Conservation (phyloP, 768 basidiomycete species). For the Russula emetica region DNA sequence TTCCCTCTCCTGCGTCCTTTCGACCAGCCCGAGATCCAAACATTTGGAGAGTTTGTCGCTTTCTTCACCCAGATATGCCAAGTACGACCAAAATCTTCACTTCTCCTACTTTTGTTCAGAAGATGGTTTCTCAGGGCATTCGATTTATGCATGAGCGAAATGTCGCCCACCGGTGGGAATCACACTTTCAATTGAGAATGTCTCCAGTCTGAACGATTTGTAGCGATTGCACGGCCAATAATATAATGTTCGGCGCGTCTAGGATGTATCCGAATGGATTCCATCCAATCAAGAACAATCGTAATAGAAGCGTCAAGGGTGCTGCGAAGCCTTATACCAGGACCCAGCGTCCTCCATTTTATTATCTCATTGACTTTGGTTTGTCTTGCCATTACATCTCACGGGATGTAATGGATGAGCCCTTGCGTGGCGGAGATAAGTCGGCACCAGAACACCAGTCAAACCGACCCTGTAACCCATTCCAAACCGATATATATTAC, state of each 20-base stretch:
- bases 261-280: constrained; percentile 32
- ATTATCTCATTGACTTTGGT: constrained; percentile 34
- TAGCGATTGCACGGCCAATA: constrained; percentile 25
- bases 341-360: constrained; percentile 31
- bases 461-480: constrained; percentile 31
- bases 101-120: neutral
- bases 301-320: constrained; percentile 30
- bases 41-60: constrained; percentile 37
- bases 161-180: constrained; percentile 34
- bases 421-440: constrained; percentile 42
- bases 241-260: constrained; percentile 33
- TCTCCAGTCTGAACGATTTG: neutral
- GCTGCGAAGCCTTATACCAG: constrained; percentile 28
- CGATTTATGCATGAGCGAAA: constrained; percentile 30
- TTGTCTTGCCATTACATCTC: constrained; percentile 32
- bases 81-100: constrained; percentile 24
- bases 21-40: constrained; percentile 35
- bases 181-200: no score
- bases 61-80: constrained; percentile 37
- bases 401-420: constrained; percentile 30
- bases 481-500: constrained; percentile 37
- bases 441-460: constrained; percentile 36
- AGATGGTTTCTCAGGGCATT: constrained; percentile 26
- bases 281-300: constrained; percentile 29
- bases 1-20: constrained; percentile 35